Percentiles rank a stretch among this genome's conserved stretches.
These are phyloP conservation scores for Geotrichum restrictum DNA, from an alignment of 1,139 yeast genomes.

Conservation along the genomic window DNA sequence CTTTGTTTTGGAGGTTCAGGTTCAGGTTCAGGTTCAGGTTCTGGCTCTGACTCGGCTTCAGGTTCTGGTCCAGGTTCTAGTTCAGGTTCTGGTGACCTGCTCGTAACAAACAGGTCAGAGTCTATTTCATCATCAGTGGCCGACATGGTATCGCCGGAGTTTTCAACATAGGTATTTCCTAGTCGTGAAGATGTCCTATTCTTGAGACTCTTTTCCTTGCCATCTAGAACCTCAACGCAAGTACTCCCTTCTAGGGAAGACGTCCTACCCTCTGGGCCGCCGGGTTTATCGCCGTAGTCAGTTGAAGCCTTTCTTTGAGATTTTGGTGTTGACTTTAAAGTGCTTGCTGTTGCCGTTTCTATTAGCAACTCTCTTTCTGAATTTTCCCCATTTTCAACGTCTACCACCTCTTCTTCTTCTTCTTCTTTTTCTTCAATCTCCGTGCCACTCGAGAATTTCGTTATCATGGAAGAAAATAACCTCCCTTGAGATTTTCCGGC, in stretches of 20 bases:
- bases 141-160: neutral
- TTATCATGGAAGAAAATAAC: constrained; percentile 13
- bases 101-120: neutral
- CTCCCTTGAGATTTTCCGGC: constrained; percentile 9
- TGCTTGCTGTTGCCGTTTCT: too few relatives aligned
- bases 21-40: neutral
- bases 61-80: too few relatives aligned
- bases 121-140: neutral
- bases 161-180: neutral
- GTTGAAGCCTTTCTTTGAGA: too few relatives aligned
- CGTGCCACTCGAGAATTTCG: constrained; percentile 7
- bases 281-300: too few relatives aligned
- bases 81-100: neutral
- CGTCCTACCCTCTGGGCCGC: too few relatives aligned
- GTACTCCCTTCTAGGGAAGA: too few relatives aligned
- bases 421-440: constrained; percentile 2
- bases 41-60: too few relatives aligned
- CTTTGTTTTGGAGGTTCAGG: neutral
- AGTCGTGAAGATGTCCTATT: neutral
- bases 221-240: neutral
- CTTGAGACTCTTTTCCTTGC: neutral
- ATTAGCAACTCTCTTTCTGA: neutral
- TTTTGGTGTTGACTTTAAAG: too few relatives aligned
- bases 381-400: constrained; percentile 4
- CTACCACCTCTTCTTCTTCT: constrained; percentile 4